Conservation (phyloP, 106 monocot species). For the Allium fistulosum region DNA sequence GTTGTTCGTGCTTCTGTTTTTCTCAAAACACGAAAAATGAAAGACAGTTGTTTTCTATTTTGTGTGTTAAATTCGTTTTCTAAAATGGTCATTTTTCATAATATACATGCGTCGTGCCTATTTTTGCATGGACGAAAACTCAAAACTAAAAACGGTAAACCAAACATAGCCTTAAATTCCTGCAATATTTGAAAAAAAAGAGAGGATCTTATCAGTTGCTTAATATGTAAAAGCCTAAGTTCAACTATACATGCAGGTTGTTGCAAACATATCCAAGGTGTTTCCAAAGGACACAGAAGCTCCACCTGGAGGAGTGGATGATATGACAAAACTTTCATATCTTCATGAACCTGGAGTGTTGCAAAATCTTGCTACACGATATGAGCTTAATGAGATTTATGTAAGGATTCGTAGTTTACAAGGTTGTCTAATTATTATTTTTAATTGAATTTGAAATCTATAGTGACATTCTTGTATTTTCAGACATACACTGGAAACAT, state of each 20-base stretch:
- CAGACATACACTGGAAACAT: conserved; percentile 51
- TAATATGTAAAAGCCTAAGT: not conserved
- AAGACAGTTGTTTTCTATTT: too few relatives aligned
- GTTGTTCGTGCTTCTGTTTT: too few relatives aligned
- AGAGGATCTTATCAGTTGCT: not conserved
- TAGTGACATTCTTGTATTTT: conserved; percentile 5
- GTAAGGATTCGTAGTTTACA: conserved; percentile 10
- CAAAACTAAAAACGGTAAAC: too few relatives aligned
- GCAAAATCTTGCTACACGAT: conserved; percentile 54
- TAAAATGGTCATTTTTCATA: too few relatives aligned
- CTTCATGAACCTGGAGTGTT: conserved; percentile 64
- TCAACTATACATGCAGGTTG: conserved; percentile 14
- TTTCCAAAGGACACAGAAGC: conserved; percentile 59
- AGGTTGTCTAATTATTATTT: too few relatives aligned
- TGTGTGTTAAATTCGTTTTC: too few relatives aligned
- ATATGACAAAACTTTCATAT: conserved; percentile 65
- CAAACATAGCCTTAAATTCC: too few relatives aligned
- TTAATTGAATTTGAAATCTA: not conserved
- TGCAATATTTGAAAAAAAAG: not conserved
- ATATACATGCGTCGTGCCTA: too few relatives aligned
- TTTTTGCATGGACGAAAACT: too few relatives aligned
- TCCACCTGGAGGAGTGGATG: conserved; percentile 64
- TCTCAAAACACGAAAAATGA: too few relatives aligned
- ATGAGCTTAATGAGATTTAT: conserved; percentile 69
- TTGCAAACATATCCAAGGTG: conserved; percentile 42